Evolutionary conservation across 768 basidiomycete species (phyloP).

Genomic region (Psilocybe subaeruginosa): DNA sequence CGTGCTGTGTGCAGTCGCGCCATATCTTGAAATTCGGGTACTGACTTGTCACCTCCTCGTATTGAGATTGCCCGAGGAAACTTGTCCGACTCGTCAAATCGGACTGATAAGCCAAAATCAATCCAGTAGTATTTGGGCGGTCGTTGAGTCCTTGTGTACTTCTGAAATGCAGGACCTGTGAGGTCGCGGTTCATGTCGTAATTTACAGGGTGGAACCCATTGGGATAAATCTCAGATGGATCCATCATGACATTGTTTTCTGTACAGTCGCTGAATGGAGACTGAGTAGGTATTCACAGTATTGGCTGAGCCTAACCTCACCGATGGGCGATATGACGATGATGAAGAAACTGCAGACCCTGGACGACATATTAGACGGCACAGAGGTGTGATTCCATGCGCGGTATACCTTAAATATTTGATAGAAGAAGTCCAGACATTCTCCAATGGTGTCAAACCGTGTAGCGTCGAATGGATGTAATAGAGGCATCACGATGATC

Average conservation of each 20-base stretch:
- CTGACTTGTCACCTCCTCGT: conserved; percentile 43
- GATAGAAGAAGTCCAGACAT: conserved; percentile 32
- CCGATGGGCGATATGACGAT: conserved; percentile 38
- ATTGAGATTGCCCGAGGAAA: conserved; percentile 30
- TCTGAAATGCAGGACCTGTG: conserved; percentile 14
- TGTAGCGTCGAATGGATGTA: conserved; percentile 29
- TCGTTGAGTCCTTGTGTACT: conserved; percentile 28
- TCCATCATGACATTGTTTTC: conserved; percentile 40
- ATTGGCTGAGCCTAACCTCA: conserved; percentile 13
- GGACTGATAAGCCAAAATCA: conserved; percentile 38
- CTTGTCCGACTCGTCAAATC: conserved; percentile 26
- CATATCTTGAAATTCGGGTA: conserved; percentile 32
- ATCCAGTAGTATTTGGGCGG: conserved; percentile 39
- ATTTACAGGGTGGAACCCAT: conserved; percentile 26
- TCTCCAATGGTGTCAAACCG: conserved; percentile 38
- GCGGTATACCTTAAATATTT: conserved; percentile 32
- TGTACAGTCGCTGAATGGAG: conserved; percentile 18
- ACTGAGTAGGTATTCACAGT: no score
- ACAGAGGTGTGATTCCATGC: no score
- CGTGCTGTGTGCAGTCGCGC: conserved; percentile 13
- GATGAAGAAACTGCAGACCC: conserved; percentile 39
- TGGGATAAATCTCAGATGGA: conserved; percentile 25
- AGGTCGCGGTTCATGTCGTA: conserved; percentile 22
- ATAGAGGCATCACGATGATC: conserved; percentile 33
- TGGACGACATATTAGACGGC: not conserved